phyloP scores from a whole-genome alignment of 2,329 filamentous ascomycete genomes.

The Cercospora brassicicola region DNA sequence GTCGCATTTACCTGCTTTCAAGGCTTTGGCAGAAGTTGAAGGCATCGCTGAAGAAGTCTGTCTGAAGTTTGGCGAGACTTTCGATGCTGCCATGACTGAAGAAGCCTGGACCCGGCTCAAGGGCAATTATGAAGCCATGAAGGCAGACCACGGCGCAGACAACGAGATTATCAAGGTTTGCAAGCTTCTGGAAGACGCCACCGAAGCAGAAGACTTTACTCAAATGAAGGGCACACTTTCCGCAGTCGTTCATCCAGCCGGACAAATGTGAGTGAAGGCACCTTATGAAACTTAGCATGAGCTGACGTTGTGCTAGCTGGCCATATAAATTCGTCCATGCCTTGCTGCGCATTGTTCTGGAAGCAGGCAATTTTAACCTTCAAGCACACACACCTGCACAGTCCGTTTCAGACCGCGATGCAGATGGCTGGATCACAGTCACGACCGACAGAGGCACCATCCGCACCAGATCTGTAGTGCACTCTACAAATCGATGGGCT shows the following conservation, averaged over 20 bases:
- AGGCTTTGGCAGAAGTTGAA: conserved; percentile 23
- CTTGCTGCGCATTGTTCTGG: conserved; percentile 25
- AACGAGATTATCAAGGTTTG: conserved; percentile 34
- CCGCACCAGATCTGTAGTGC: conserved; percentile 22
- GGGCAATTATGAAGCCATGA: conserved; percentile 34
- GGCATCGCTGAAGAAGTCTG: conserved; percentile 36
- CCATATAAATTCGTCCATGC: conserved; percentile 34
- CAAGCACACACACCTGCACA: conserved; percentile 35
- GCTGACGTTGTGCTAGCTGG: conserved; percentile 23
- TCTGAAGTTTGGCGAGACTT: conserved; percentile 38
- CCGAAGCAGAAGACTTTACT: conserved; percentile 35
- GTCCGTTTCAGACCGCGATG: conserved; percentile 29
- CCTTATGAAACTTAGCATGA: background rate
- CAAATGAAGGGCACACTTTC: conserved; percentile 38
- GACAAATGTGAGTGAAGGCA: conserved; percentile 28
- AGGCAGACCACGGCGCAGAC: conserved; percentile 34
- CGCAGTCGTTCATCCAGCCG: conserved; percentile 35
- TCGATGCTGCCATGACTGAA: conserved; percentile 39
- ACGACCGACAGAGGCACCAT: conserved; percentile 25
- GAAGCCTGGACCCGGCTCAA: conserved; percentile 36
- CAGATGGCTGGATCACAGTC: conserved; percentile 31
- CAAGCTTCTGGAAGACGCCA: conserved; percentile 26
- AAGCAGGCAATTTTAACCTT: conserved; percentile 27
- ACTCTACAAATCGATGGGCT: conserved; percentile 31
- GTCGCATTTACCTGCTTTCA: conserved; percentile 33